Evolutionary conservation across 2,329 filamentous ascomycete genomes (phyloP), one percentile per base, ranked within the genome.

Genomic region (Trichoderma sp.): DNA sequence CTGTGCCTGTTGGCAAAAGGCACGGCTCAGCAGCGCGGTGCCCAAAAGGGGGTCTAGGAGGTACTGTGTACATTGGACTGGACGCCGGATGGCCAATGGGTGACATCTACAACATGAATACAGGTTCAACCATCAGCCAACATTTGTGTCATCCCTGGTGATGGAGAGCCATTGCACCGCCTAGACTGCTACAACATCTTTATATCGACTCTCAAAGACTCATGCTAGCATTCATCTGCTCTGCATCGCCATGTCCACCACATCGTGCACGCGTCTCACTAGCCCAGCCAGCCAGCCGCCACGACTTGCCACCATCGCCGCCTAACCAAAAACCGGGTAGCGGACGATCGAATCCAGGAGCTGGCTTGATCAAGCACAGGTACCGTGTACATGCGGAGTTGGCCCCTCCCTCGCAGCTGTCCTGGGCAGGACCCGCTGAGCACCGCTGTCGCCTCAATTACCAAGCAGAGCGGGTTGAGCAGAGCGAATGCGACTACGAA

Each of bases 371-470:
- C 46, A 49, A 49, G 32, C 32, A 34, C 39, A 43, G 18, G 60
- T 43, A 52, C 60, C 30, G 21, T 14, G 60, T 64, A 64, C 49
- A 52, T 43, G 34, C 59, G 28, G 26, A 32, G 21, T 30, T 13
- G 30, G 46, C 59, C 28, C 30, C 43, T 32, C 59, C 59, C 43
- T 52, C 46, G 49, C n/a, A 52, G 59, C 59, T 63, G 46, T 49
- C 46, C 43, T n/a, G 46, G 26, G 28, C 49, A 39, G 60, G 49
- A 32, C 14, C 60, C 21, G 43, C 59, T 63, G 59, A 52, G 46
- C 59, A 63, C 43, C 59, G 59, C 51, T 56, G 46, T 56, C 61
- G 51, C 51, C 61, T 55, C 26, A 65, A 65, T 64, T 64, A 56
- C 51, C 61, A 65, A 65, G 52, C 60, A 24, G n/a, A 24, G 54